These are phyloP conservation scores for Mentha longifolia DNA, from an alignment of 257 asterid genomes.

Conservation along the genomic window DNA sequence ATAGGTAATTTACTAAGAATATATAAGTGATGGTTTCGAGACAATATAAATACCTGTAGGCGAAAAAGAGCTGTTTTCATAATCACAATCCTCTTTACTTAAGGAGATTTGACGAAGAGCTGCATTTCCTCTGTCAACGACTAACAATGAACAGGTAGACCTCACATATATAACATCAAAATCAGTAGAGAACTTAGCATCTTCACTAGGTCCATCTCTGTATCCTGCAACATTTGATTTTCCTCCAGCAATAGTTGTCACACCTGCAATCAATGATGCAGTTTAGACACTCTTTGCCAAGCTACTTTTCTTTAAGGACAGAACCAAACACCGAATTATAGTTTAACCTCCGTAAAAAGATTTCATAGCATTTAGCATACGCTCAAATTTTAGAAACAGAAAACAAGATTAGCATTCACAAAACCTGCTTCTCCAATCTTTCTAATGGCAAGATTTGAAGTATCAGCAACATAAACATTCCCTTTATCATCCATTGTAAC, in stretches of 20 bases:
- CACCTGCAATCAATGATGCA: slow-evolving; percentile 57
- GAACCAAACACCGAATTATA: not conserved
- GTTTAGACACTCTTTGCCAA: slow-evolving; percentile 20
- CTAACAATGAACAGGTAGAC: slow-evolving; percentile 81
- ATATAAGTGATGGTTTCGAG: not conserved
- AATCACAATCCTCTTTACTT: slow-evolving; percentile 79
- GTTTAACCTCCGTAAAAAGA: not conserved
- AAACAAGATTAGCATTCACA: slow-evolving; percentile 20
- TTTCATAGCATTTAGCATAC: slow-evolving; percentile 6
- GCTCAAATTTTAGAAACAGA: slow-evolving; percentile 13
- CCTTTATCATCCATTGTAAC: slow-evolving; percentile 93
- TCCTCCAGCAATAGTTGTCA: slow-evolving; percentile 99
- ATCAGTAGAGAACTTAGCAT: slow-evolving; percentile 89
- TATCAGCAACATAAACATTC: slow-evolving; percentile 94
- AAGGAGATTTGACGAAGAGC: slow-evolving; percentile 95
- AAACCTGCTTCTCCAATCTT: slow-evolving; percentile 94
- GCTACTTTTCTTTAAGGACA: slow-evolving; percentile 18
- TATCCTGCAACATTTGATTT: slow-evolving; percentile 89
- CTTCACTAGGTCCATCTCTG: slow-evolving; percentile 98
- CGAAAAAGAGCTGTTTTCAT: slow-evolving; percentile 67
- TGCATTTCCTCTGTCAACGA: slow-evolving; percentile 95
- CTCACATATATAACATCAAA: slow-evolving; percentile 86
- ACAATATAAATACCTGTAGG: slow-evolving; percentile 58
- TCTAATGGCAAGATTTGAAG: slow-evolving; percentile 90
- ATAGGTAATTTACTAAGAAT: not conserved